These are phyloP conservation scores for Termitomyces titanicus DNA, from an alignment of 768 basidiomycete genomes.

Conservation along the genomic window DNA sequence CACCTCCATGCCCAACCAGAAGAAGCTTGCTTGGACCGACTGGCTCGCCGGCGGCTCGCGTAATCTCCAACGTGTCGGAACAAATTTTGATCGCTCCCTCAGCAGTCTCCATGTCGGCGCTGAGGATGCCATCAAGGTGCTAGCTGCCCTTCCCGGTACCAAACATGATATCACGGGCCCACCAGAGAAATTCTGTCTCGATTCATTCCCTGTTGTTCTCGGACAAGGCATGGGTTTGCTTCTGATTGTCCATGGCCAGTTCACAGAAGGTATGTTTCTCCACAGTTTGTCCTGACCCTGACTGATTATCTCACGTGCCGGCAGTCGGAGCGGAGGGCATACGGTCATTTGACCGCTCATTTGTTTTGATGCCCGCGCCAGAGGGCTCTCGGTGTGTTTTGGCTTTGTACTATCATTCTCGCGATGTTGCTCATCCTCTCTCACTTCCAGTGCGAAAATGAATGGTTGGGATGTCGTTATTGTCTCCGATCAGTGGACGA, in stretches of 20 bases:
- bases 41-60: slow-evolving; percentile 73
- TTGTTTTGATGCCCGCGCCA: slow-evolving; percentile 78
- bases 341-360: slow-evolving; percentile 91
- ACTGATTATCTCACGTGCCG: slow-evolving; percentile 7
- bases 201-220: slow-evolving; percentile 74
- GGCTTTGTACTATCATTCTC: background rate
- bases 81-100: slow-evolving; percentile 58
- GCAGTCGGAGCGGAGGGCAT: slow-evolving; percentile 56
- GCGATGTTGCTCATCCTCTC: slow-evolving; percentile 7
- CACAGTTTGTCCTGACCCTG: background rate
- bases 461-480: slow-evolving; percentile 90
- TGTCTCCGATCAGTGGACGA: slow-evolving; percentile 81
- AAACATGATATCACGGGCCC: slow-evolving; percentile 79
- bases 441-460: slow-evolving; percentile 54
- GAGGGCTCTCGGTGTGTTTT: slow-evolving; percentile 77
- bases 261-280: slow-evolving; percentile 66
- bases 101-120: slow-evolving; percentile 70
- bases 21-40: slow-evolving; percentile 71
- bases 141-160: slow-evolving; percentile 68
- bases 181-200: slow-evolving; percentile 81
- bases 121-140: slow-evolving; percentile 56
- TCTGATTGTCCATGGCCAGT: slow-evolving; percentile 84
- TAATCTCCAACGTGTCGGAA: slow-evolving; percentile 68
- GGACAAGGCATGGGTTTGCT: slow-evolving; percentile 62
- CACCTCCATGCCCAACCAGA: slow-evolving; percentile 73